Conservation (phyloP, 495 filamentous ascomycete species). For the Penicillium coffeae region DNA sequence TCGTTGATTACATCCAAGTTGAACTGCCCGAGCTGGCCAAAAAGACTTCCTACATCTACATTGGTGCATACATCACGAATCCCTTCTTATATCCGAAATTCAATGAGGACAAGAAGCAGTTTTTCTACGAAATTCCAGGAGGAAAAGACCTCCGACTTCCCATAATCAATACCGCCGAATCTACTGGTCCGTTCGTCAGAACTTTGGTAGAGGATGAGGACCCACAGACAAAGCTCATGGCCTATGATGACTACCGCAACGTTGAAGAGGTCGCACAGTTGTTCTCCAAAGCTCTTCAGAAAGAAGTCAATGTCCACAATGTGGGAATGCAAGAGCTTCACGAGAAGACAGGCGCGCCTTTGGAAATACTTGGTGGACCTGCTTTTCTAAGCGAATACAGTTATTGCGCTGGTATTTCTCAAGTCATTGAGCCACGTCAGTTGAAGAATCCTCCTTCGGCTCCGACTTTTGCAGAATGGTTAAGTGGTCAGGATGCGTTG, state of each 20-base stretch:
- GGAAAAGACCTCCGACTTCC: conserved; percentile 25
- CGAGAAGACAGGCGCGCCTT: conserved; percentile 28
- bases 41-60: conserved; percentile 31
- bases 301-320: conserved; percentile 21
- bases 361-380: conserved; percentile 35
- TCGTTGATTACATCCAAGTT: conserved; percentile 35
- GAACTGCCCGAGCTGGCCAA: conserved; percentile 19
- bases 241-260: conserved; percentile 36
- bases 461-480: conserved; percentile 30
- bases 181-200: conserved; percentile 39
- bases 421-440: conserved; percentile 30
- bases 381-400: conserved; percentile 35
- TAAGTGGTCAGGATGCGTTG: conserved; percentile 6
- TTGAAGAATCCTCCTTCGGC: conserved; percentile 26
- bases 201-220: conserved; percentile 38
- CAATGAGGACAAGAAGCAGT: conserved; percentile 19
- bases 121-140: conserved; percentile 24
- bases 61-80: conserved; percentile 30
- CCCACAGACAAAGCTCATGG: conserved; percentile 35
- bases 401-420: conserved; percentile 35
- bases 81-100: conserved; percentile 30
- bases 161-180: conserved; percentile 34
- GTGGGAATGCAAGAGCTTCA: conserved; percentile 29
- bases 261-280: conserved; percentile 25
- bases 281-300: conserved; percentile 32